Base-by-base conservation (phyloP, 1,139 yeast species). In the Pichia sp. region DNA sequence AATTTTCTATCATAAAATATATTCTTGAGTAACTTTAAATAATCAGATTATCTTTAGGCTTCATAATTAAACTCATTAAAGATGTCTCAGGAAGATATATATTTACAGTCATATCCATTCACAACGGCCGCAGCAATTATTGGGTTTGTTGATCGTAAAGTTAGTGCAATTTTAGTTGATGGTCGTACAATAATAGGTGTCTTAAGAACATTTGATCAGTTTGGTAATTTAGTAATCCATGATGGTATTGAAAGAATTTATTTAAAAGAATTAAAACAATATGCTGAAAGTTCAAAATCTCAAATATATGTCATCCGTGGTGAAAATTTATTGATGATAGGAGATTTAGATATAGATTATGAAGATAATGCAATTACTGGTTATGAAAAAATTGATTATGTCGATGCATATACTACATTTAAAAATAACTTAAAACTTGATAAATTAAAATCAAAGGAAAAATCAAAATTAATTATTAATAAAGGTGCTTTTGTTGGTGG, bases 71-170 rank as follows among this genome's bases (percentile, higher is more conserved):
- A 18, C 18, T 18, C 18, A 18, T 18, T 18, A 18, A 44, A 3
- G 26, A 52, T 53, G 55, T 52, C 55, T 5, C 55, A 53, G 30
- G 68, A 66, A 49, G 68, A 78, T 58, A 68, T 78, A 53, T 78
- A 78, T 61, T 67, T 78, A 53, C 82, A 78, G 60, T 75, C 95
- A 56, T 87, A 83, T 62, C 89, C 95, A 34, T 92, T 90, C 70
- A 92, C 97, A 47, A 92, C 98, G 1, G 95, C 97, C 0, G 97
- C 97, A 1, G 95, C 96, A 32, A 80, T 92, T 48, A 89, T 92
- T 42, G 96, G 96, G 31, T 84, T 95, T 26, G 96, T 92, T 27
- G 97, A 92, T 66, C 79, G 95, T 66, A 83, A 83, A 61, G 84
- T 88, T 39, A 83, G 88, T 59, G 95, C 89, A 7, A 76, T 88